Evolutionary conservation across 2,329 filamentous ascomycete genomes (phyloP).

Genomic region (Cercospora nicotianae): DNA sequence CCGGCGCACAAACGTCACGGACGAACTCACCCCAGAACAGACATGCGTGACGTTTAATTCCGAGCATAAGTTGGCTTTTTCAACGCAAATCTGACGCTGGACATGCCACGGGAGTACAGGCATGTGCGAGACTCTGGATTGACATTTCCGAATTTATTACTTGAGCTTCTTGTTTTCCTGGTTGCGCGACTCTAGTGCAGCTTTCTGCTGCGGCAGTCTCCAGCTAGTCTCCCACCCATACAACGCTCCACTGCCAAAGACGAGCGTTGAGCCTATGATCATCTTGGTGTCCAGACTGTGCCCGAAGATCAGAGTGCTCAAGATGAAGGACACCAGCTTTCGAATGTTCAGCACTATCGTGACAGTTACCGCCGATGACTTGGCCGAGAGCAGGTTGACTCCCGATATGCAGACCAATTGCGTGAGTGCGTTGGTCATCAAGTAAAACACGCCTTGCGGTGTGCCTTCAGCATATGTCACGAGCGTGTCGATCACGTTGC

Average conservation of each 20-base stretch:
- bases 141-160: background rate
- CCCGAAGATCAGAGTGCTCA: constrained; percentile 94
- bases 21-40: background rate
- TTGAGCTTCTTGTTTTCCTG: background rate
- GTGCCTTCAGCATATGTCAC: constrained; percentile 29
- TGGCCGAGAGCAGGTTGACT: constrained; percentile 88
- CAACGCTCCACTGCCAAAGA: constrained; percentile 86
- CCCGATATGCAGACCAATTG: constrained; percentile 95
- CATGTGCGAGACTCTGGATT: background rate
- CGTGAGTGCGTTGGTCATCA: constrained; percentile 77
- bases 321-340: constrained; percentile 84
- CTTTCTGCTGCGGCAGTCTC: constrained; percentile 42
- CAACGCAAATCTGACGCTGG: background rate
- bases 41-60: background rate
- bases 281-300: constrained; percentile 77
- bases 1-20: background rate
- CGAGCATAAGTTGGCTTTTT: background rate
- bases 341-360: constrained; percentile 95
- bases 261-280: constrained; percentile 74
- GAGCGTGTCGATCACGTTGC: constrained; percentile 13
- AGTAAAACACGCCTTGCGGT: constrained; percentile 70
- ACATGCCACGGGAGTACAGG: background rate
- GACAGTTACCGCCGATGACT: constrained; percentile 87
- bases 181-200: background rate
- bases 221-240: constrained; percentile 74